Evolutionary conservation across 1,284 basidiomycete genomes (phyloP), one percentile per base, ranked within the genome.

Genomic region (Cutaneotrichosporon dermatis): DNA sequence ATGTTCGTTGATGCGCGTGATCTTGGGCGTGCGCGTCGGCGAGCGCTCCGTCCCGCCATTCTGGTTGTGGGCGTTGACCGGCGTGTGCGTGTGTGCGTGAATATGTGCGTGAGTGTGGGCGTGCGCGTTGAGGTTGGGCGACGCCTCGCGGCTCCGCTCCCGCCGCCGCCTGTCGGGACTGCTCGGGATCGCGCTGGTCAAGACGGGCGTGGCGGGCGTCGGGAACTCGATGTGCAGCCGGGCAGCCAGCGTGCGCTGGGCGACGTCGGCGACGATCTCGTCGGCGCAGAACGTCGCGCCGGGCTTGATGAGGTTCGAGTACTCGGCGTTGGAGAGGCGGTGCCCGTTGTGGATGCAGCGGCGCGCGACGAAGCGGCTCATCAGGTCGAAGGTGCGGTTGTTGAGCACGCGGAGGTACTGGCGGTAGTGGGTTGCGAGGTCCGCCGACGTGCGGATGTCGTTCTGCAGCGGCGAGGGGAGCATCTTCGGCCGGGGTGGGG

Each of bases 381-480:
- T 33, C 13, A 54, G 34, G 52, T 62, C 55, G 15, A 59, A 42
- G 0, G 57, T 57, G 37, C 61, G 50, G 45, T 45, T 53, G 58
- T 62, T 62, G 9, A 62, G 54, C 5, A 57, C 55, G n/a, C 55
- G 58, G 15, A 62, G 42, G 55, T 62, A 62, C 40, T 54, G 42
- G 4, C 58, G 58, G 40, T 54, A 62, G 40, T 57, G 61, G 4
- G 42, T 39, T 9, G 54, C 52, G 12, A 62, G 58, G 37, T 58
- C 56, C 8, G 54, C 61, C 4, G 45, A n/a, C 16, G 45, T 51
- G 25, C 44, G 44, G 7, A 61, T 42, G 44, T 57, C 37, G 55
- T 13, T 42, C n/a, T 50, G 35, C 49, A 57, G 50, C 6, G 55
- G 55, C n/a, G 49, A 51, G 40, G 41, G 39, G 33, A 49, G 36